A percentile compares a stretch with the other conserved stretches of the same genome.
These are phyloP conservation scores for Aspergillus luchuensis DNA, from an alignment of 2,329 filamentous ascomycete genomes.

Conservation along the genomic window DNA sequence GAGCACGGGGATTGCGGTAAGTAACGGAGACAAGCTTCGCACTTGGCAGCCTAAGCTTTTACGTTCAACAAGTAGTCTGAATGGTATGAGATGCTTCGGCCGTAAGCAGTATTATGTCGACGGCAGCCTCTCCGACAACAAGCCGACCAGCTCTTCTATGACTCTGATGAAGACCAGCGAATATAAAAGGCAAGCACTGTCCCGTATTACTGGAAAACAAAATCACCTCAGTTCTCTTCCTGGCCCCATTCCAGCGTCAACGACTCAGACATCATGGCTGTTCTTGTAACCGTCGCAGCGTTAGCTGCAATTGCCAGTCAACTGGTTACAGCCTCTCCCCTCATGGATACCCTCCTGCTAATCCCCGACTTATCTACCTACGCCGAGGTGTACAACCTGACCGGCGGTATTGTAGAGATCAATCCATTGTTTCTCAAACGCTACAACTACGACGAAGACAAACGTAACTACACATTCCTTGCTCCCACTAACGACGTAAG, in stretches of 20 bases:
- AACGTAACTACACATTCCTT: constrained; percentile 2
- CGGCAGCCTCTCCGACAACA: too few relatives aligned
- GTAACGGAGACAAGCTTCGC: not conserved
- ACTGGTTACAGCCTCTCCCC: not conserved
- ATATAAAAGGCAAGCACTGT: too few relatives aligned
- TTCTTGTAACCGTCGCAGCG: not conserved
- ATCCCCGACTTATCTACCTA: not conserved
- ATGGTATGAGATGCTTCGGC: too few relatives aligned
- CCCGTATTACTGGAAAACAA: too few relatives aligned
- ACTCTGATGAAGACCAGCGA: too few relatives aligned
- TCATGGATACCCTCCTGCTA: not conserved
- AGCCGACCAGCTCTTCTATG: too few relatives aligned
- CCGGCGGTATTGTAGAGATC: constrained; percentile 1
- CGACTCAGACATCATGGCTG: not conserved
- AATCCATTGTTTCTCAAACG: not conserved
- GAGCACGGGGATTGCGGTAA: not conserved
- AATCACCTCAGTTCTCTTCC: too few relatives aligned
- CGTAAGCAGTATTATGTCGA: too few relatives aligned
- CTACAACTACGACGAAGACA: constrained; percentile 2
- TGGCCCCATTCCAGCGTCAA: not conserved
- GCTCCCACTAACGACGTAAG: not conserved
- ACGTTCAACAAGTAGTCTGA: not conserved
- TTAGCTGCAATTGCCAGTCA: not conserved
- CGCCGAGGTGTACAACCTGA: not conserved
- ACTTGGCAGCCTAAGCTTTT: not conserved